These are phyloP conservation scores for Arthrobotrys iridis DNA, from an alignment of 2,329 filamentous ascomycete genomes.

Conservation along the genomic window DNA sequence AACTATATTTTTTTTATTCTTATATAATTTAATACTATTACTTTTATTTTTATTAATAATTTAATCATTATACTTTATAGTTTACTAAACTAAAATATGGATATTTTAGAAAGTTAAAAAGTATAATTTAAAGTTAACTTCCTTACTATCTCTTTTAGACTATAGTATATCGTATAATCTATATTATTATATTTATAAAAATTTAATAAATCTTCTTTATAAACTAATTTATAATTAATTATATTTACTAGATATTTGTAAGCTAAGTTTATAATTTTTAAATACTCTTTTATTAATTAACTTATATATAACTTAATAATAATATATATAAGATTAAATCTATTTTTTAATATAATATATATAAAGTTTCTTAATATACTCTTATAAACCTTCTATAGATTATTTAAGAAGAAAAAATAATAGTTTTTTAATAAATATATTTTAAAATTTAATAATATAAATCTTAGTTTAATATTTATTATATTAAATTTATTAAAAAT, in stretches of 20 bases:
- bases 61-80: not conserved
- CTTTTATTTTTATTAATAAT: not conserved
- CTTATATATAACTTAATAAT: not conserved
- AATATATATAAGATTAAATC: not conserved
- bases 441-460: no score
- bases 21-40: not conserved
- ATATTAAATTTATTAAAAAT: slow-evolving; percentile 28
- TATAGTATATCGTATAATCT: not conserved
- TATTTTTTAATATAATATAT: not conserved
- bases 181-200: not conserved
- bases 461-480: slow-evolving; percentile 43
- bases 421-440: not conserved
- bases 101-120: not conserved
- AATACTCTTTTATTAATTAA: not conserved
- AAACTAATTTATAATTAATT: not conserved
- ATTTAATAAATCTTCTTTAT: not conserved
- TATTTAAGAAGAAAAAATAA: not conserved
- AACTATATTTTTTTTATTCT: not conserved
- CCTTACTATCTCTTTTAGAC: not conserved
- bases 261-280: not conserved
- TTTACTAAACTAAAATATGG: not conserved
- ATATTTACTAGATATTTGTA: not conserved
- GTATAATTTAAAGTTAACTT: not conserved
- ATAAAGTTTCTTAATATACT: not conserved
- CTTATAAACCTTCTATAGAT: not conserved